Base-by-base conservation (phyloP, 345 rosid species). In the Eucalyptus sp. region DNA sequence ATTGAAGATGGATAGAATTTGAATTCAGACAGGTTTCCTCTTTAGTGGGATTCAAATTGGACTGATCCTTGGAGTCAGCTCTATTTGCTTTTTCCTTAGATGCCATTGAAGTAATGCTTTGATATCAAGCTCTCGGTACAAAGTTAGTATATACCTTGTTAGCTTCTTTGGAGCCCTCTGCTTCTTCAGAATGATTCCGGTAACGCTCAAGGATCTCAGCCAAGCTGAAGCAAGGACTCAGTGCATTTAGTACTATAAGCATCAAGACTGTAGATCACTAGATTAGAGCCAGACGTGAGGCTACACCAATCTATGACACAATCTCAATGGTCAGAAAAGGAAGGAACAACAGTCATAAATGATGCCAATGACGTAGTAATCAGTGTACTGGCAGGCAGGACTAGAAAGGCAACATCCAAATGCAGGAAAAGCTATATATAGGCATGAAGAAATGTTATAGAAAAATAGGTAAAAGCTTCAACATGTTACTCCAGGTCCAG, bases 131-230 rank as follows among this genome's bases (percentile, higher is more conserved):
- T 37, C 83, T 37, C 2, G 13, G 83, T 20, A 18, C 46, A 71
- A 10, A 18, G 43, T 71, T 10, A 71, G 83, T 37, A 29, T 43
- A 29, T 51, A 86, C 27, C 51, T 51, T 60, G 90, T 90, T 48
- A 52, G 60, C 90, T 87, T 50, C 88, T 50, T 79, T 49, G 10
- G 89, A 71, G 60, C 91, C 60, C 24, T 29, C 80, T 56, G 86
- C 87, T 91, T 91, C 94, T 71, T 87, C 90, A 76, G n/a, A 20
- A 62, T 50, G 88, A 89, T 58, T 87, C 66, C 33, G 44, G 15
- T 92, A 93, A 46, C 92, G 90, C 50, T 90, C 89, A 20, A 93
- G 87, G 44, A 92, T 92, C 87, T 87, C 85, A 71, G 89, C 81
- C 89, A 92, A 79, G 81, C 96, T 94, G 92, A 52, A 87, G n/a